Conservation (phyloP, 2,329 filamentous ascomycete species). For the Fusarium ramigenum region DNA sequence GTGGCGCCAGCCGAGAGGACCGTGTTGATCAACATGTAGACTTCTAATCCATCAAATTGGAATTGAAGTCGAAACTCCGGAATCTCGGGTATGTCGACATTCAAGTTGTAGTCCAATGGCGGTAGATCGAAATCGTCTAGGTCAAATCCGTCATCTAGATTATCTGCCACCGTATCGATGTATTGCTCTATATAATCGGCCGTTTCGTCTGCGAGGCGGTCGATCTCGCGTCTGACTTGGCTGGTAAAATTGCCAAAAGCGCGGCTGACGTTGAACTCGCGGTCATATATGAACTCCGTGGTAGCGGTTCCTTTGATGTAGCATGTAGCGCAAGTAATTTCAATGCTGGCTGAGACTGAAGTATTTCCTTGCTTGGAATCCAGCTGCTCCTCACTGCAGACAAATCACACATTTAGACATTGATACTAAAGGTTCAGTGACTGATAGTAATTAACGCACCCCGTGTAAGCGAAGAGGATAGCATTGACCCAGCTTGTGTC, state of each 20-base stretch:
- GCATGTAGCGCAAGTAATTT: background rate
- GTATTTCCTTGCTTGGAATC: background rate
- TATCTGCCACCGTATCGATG: background rate
- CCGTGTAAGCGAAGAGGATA: background rate
- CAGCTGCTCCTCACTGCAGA: background rate
- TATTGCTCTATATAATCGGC: background rate
- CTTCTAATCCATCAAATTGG: background rate
- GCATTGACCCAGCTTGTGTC: background rate
- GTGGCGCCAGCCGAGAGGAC: background rate
- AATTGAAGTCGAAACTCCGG: background rate
- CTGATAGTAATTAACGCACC: background rate
- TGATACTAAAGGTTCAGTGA: fast-evolving
- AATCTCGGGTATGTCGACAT: background rate
- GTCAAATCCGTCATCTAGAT: background rate
- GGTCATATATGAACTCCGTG: background rate
- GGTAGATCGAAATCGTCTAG: background rate
- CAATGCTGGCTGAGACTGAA: background rate
- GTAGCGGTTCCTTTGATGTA: background rate
- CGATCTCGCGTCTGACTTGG: background rate
- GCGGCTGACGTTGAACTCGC: background rate
- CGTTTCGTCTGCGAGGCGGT: background rate
- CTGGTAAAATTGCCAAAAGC: background rate
- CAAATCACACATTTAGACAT: background rate
- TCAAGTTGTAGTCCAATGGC: background rate
- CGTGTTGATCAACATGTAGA: background rate